phyloP scores from a whole-genome alignment of 495 filamentous ascomycete species.

The Talaromyces proteolyticus region DNA sequence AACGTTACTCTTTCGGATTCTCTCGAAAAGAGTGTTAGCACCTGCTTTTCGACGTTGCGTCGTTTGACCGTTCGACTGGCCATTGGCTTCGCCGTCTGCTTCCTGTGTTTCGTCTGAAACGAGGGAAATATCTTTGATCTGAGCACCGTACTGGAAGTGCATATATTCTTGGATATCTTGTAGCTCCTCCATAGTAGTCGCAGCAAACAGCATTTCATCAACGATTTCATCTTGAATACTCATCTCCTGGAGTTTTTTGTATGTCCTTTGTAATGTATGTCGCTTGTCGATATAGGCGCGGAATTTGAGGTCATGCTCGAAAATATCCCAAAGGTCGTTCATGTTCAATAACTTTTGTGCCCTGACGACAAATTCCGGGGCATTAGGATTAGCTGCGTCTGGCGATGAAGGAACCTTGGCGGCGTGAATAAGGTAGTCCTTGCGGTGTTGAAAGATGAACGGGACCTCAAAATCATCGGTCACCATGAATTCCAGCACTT shows the following conservation, averaged over 20 bases:
- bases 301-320: conserved; percentile 93
- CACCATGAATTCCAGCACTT: conserved; percentile 92
- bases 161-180: conserved; percentile 96
- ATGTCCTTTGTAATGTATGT: conserved; percentile 69
- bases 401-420: conserved; percentile 57
- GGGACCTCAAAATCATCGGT: conserved; percentile 91
- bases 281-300: conserved; percentile 85
- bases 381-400: conserved; percentile 53
- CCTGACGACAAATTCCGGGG: conserved; percentile 63
- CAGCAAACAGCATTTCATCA: conserved; percentile 72
- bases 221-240: conserved; percentile 52
- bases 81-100: conserved; percentile 21
- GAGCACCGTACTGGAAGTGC: conserved; percentile 84
- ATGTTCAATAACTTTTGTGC: conserved; percentile 89
- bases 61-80: conserved; percentile 16
- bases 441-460: conserved; percentile 95
- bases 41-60: conserved; percentile 73
- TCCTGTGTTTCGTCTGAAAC: conserved; percentile 39
- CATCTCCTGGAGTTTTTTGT: conserved; percentile 59
- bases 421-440: conserved; percentile 94
- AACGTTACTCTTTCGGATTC: conserved; percentile 68
- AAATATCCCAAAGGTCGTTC: conserved; percentile 88
- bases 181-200: conserved; percentile 82
- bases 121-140: conserved; percentile 66
- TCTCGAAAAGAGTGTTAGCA: conserved; percentile 70